Conservation (phyloP, 1,284 basidiomycete species). For the Clitocybe nebularis region DNA sequence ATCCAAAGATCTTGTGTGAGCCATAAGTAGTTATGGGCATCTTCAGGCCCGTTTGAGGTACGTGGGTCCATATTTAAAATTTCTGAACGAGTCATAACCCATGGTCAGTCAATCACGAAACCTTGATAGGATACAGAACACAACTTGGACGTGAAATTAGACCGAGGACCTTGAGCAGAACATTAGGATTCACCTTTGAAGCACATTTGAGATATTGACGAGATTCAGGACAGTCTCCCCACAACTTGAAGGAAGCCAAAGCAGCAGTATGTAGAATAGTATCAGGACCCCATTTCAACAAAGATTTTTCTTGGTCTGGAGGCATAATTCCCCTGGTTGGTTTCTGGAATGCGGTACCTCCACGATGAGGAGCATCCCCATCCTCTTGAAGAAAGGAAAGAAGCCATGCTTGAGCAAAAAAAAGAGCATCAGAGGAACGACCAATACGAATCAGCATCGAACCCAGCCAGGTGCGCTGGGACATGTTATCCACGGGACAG, state of each 20-base stretch:
- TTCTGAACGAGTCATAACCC: slow-evolving; percentile 17
- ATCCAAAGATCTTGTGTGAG: slow-evolving; percentile 42
- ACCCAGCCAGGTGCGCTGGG: slow-evolving; percentile 22
- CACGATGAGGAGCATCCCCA: slow-evolving; percentile 25
- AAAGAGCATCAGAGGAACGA: slow-evolving; percentile 26
- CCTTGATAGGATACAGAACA: slow-evolving; percentile 17
- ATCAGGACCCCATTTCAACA: slow-evolving; percentile 8
- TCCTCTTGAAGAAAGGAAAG: slow-evolving; percentile 45
- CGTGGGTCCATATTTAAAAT: slow-evolving; percentile 29
- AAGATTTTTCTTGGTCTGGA: slow-evolving; percentile 12
- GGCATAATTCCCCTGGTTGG: slow-evolving; percentile 18
- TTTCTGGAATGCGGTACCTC: slow-evolving; percentile 21
- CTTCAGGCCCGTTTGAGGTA: slow-evolving; percentile 31
- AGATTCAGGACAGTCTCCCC: slow-evolving; percentile 34
- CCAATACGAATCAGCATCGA: slow-evolving; percentile 23
- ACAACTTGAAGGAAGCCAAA: slow-evolving; percentile 36
- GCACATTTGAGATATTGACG: slow-evolving; percentile 35
- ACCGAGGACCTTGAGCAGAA: slow-evolving; percentile 36
- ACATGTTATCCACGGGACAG: slow-evolving; percentile 26
- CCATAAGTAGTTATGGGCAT: slow-evolving; percentile 43
- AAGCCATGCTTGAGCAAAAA: slow-evolving; percentile 39
- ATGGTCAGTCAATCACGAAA: not conserved
- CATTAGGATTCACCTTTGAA: slow-evolving; percentile 28
- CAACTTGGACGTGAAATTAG: slow-evolving; percentile 33
- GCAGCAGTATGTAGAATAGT: slow-evolving; percentile 33